These are phyloP conservation scores for Cryptococcus sp. DNA, from an alignment of 1,284 basidiomycete species.

Conservation along the genomic window DNA sequence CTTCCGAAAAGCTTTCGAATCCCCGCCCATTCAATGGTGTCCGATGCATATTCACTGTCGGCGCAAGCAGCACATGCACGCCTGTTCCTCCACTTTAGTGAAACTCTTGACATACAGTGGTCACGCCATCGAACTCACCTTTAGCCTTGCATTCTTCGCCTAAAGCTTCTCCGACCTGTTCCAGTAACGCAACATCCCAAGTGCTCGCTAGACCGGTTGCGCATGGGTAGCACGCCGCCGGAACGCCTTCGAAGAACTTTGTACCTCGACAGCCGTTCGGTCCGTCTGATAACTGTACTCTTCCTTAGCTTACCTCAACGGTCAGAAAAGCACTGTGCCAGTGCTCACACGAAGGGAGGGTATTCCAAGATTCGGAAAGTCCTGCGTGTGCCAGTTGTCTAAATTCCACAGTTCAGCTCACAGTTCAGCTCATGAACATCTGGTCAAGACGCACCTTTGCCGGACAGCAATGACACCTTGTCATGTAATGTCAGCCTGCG, in stretches of 20 bases:
- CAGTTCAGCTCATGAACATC: background rate
- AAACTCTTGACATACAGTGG: background rate
- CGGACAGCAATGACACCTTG: constrained; percentile 38
- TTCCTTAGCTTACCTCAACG: no score
- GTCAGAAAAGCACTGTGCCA: background rate
- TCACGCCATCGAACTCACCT: constrained; percentile 32
- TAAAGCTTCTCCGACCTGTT: constrained; percentile 62
- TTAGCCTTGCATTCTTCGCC: constrained; percentile 70
- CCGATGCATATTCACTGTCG: constrained; percentile 78
- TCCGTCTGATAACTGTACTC: constrained; percentile 6
- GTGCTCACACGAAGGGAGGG: constrained; percentile 6
- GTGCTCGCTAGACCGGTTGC: constrained; percentile 73
- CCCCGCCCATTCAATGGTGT: constrained; percentile 70
- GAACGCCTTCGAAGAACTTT: constrained; percentile 16
- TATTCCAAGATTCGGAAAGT: constrained; percentile 2
- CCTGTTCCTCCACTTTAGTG: background rate
- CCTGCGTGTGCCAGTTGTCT: constrained; percentile 13
- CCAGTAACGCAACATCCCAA: constrained; percentile 67
- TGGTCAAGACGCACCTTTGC: constrained; percentile 9
- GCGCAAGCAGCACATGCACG: constrained; percentile 67
- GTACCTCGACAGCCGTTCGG: constrained; percentile 11
- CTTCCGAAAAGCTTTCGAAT: constrained; percentile 37
- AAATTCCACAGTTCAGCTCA: background rate
- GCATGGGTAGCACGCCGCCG: constrained; percentile 42
- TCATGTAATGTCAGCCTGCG: constrained; percentile 26